phyloP scores from a whole-genome alignment of 345 rosid genomes.

The Eucalyptus tenuipes region DNA sequence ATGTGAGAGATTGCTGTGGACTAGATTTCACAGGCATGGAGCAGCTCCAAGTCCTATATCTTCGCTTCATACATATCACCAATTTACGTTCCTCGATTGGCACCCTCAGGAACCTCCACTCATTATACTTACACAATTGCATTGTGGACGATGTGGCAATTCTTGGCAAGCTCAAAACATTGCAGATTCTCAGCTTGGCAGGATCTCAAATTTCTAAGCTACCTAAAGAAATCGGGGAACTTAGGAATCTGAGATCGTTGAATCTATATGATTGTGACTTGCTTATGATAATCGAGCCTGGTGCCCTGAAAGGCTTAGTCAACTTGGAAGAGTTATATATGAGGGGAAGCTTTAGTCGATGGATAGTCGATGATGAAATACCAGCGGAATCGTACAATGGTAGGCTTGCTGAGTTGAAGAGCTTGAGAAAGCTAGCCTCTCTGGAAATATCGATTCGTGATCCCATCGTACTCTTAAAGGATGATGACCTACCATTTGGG shows the following conservation, averaged over 20 bases:
- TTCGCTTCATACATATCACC: background rate
- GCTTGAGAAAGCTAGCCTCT: background rate
- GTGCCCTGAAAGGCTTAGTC: background rate
- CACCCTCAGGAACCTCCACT: background rate
- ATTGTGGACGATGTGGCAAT: background rate
- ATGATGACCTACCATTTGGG: background rate
- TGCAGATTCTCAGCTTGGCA: background rate
- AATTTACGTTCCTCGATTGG: background rate
- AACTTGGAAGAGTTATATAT: background rate
- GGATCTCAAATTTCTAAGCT: background rate
- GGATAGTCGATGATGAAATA: background rate
- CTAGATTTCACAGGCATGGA: background rate
- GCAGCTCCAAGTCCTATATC: background rate
- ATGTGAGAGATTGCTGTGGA: background rate
- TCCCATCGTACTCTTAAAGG: background rate
- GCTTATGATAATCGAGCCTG: background rate
- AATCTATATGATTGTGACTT: rapidly evolving
- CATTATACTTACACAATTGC: background rate
- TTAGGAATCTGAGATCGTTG: background rate
- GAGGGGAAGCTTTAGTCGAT: background rate
- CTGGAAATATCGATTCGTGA: background rate
- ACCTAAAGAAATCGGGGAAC: background rate
- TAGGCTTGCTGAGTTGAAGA: background rate
- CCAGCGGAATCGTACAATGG: rapidly evolving
- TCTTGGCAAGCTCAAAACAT: background rate